These are phyloP conservation scores for Scenedesmus sp. DNA, from an alignment of 163 green algal genomes.

Conservation along the genomic window DNA sequence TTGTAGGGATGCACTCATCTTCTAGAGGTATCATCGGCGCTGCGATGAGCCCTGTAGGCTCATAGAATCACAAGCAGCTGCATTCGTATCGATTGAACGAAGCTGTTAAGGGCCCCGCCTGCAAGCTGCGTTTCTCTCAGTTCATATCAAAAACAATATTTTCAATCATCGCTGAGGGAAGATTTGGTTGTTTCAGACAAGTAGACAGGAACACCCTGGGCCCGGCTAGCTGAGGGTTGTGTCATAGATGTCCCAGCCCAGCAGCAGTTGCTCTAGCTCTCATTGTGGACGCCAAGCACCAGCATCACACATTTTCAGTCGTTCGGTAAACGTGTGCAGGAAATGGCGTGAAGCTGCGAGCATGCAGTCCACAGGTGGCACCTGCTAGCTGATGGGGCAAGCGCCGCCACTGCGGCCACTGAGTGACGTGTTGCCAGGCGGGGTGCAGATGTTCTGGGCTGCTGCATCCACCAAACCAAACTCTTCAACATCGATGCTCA, in stretches of 20 bases:
- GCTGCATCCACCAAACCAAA: too few species aligned
- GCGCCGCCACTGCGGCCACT: too few species aligned
- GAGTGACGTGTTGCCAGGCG: too few species aligned
- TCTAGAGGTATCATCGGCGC: conserved; percentile 31
- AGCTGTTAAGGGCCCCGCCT: background rate
- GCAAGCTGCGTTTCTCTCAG: background rate
- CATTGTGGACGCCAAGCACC: too few species aligned
- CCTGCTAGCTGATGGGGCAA: too few species aligned
- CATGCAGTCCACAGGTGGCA: too few species aligned
- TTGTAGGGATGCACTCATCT: conserved; percentile 20
- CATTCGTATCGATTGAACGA: background rate
- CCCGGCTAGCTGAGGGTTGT: background rate
- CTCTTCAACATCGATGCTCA: too few species aligned
- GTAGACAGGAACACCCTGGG: background rate
- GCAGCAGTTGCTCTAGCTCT: too few species aligned
- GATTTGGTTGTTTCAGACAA: background rate
- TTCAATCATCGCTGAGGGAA: background rate
- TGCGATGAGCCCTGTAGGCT: background rate
- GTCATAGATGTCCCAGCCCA: background rate
- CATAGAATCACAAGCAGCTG: background rate
- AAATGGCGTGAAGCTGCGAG: too few species aligned
- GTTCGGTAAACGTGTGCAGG: too few species aligned
- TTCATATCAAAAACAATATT: background rate
- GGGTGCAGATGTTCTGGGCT: too few species aligned
- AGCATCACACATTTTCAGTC: too few species aligned